These are phyloP conservation scores for Dispira parvispora DNA, from an alignment of 192 early-diverging fungal species.

Conservation along the genomic window DNA sequence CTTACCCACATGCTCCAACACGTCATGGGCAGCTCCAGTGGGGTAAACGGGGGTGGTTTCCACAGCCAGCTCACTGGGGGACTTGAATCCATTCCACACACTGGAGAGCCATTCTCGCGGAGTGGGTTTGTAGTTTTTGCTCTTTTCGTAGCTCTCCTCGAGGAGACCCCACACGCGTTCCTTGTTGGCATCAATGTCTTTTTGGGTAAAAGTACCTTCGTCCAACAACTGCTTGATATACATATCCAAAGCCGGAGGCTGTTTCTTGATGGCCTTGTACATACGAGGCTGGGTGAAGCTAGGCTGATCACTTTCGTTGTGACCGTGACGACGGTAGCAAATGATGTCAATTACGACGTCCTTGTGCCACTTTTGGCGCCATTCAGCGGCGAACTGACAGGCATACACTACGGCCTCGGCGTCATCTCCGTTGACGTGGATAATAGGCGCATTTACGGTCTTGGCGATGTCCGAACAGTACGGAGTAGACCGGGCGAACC, in stretches of 20 bases:
- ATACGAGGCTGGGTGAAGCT: conserved; percentile 96
- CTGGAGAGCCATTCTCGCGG: conserved; percentile 90
- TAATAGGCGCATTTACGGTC: conserved; percentile 87
- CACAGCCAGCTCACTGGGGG: conserved; percentile 52
- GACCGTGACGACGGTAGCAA: conserved; percentile 93
- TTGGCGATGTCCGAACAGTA: conserved; percentile 98
- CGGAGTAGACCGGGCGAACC: conserved; percentile 83
- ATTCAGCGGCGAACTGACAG: conserved; percentile 88
- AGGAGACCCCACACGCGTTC: conserved; percentile 81
- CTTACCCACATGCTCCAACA: conserved; percentile 66
- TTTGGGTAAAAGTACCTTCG: conserved; percentile 69
- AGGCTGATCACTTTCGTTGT: conserved; percentile 99
- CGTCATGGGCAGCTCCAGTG: conserved; percentile 55
- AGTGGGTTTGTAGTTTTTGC: conserved; percentile 77
- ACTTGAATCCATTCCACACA: conserved; percentile 78
- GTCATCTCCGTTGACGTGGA: conserved; percentile 98
- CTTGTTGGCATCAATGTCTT: conserved; percentile 77
- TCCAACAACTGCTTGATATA: conserved; percentile 69
- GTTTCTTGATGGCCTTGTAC: conserved; percentile 80
- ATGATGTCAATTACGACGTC: conserved; percentile 95
- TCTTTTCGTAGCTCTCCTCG: conserved; percentile 80
- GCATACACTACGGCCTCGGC: conserved; percentile 91
- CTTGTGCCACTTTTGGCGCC: conserved; percentile 89
- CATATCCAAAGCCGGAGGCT: conserved; percentile 65
- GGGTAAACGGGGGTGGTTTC: conserved; percentile 48